Base-by-base conservation (phyloP, 345 rosid species). In the Tarenaya hassleriana region DNA sequence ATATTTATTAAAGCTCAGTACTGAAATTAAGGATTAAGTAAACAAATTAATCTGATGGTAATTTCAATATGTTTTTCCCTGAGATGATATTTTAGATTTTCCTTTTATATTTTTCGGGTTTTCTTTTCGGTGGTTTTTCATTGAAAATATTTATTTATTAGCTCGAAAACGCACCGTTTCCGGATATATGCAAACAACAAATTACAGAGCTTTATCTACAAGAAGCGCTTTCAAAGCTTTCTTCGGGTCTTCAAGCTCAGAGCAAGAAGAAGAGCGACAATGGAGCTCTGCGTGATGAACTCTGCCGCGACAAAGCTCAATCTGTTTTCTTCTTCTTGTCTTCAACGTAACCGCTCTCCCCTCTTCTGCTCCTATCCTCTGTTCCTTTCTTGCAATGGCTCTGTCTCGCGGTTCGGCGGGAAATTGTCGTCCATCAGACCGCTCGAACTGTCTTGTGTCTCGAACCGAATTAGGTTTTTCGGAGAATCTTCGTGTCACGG, bases 241-340 rank as follows among this genome's bases (percentile, higher is more conserved):
- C 16, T 50, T n/a, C n/a, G n/a, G n/a, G n/a, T n/a, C 19, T 52
- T 45, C 16, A 41, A 41, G 59, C 29, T 27, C n/a, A n/a, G n/a
- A n/a, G n/a, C n/a, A n/a, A n/a, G n/a, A 18, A 24, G 18, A 32
- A 14, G 47, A 55, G 60, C 43, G 41, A 55, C 38, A 46, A 88
- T 89, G 97, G 88, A 83, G 85, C 75, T 85, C 18, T 74, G 82
- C 44, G 63, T 75, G 54, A 68, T 63, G 61, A 72, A 70, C 64
- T 42, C 80, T 7, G 47, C 64, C 33, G 42, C 74, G 0, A 62
- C 54, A 35, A 35, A 51, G 27, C 70, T 66, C 16, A 61, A 21
- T 61, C 52, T 60, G n/a, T 34, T 63, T 62, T 5, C 17, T 34
- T 49, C 61, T 3, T 52, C 58, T 14, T 16, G 55, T 42, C 17